A percentile compares a stretch with the other conserved stretches of the same genome.
phyloP scores from a whole-genome alignment of 1,139 yeast genomes.

The Candida buenavistaensis region DNA sequence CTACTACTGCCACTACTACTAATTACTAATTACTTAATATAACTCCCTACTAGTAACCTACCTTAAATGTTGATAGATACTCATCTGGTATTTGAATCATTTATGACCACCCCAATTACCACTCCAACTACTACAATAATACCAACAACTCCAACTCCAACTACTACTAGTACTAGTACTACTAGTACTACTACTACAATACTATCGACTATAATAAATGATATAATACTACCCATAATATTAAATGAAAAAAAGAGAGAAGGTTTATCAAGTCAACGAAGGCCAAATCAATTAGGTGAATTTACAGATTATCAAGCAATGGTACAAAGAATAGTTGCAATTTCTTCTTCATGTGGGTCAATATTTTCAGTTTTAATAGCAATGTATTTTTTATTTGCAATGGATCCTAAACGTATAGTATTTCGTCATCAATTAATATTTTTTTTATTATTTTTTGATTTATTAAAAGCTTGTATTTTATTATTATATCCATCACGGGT shows the following conservation, averaged over 20 bases:
- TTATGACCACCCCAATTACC: conserved; percentile 1
- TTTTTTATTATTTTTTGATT: conserved; percentile 67
- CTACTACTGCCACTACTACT: too few relatives aligned
- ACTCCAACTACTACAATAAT: conserved; percentile 2
- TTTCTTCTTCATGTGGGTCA: conserved; percentile 58
- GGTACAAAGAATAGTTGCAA: conserved; percentile 51
- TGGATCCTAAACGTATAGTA: conserved; percentile 60
- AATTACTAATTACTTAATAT: too few relatives aligned
- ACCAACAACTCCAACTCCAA: background rate
- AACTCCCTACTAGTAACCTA: too few relatives aligned
- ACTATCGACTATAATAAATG: background rate
- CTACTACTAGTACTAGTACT: background rate
- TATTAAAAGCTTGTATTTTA: conserved; percentile 69
- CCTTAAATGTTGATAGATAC: too few relatives aligned
- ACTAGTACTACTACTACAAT: background rate
- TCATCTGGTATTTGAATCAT: background rate
- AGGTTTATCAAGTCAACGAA: conserved; percentile 1
- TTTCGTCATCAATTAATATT: conserved; percentile 75
- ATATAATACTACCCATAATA: background rate
- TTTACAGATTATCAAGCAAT: conserved; percentile 27
- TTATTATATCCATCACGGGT: conserved; percentile 71
- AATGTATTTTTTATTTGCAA: conserved; percentile 55
- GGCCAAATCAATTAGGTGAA: conserved; percentile 22
- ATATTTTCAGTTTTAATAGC: conserved; percentile 55
- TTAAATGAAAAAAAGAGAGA: conserved; percentile 9